phyloP scores from a whole-genome alignment of 1,139 yeast genomes.

The Meyerozyma athensensis region DNA sequence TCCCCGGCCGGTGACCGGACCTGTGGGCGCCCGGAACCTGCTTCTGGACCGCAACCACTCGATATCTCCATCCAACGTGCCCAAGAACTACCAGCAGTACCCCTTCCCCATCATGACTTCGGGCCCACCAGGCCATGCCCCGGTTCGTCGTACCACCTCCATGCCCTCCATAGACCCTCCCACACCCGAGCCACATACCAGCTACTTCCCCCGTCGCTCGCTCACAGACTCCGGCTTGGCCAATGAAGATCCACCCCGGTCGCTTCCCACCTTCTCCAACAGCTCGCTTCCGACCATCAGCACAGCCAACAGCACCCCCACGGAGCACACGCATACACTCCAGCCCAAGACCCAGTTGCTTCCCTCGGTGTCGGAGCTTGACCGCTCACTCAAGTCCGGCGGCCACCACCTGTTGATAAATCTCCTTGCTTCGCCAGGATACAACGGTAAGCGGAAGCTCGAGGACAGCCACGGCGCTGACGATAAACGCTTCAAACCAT shows the following conservation, averaged over 20 bases:
- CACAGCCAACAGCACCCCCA: conserved; percentile 3
- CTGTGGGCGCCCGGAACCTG: conserved; percentile 3
- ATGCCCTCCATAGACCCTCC: conserved; percentile 4
- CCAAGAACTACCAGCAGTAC: conserved; percentile 7
- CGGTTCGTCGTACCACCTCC: conserved; percentile 3
- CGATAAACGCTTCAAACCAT: conserved; percentile 2
- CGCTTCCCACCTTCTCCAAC: conserved; percentile 4
- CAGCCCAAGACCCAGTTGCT: conserved; percentile 12
- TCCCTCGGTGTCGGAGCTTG: conserved; percentile 37
- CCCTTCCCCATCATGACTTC: conserved; percentile 12
- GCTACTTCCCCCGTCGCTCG: conserved; percentile 1
- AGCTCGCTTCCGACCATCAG: neutral
- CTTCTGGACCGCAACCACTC: conserved; percentile 1
- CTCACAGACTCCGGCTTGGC: conserved; percentile 1
- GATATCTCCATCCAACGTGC: neutral
- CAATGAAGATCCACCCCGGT: conserved; percentile 1
- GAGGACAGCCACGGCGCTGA: neutral
- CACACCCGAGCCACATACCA: neutral
- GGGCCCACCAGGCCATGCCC: neutral
- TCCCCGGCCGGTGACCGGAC: conserved; percentile 8
- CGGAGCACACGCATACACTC: conserved; percentile 1
- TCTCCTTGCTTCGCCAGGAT: neutral
- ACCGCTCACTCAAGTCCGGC: conserved; percentile 24
- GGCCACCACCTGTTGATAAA: neutral
- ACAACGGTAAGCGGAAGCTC: neutral